Evolutionary conservation across 2,329 filamentous ascomycete species (phyloP), one percentile per base, ranked within the genome.

Genomic region (Fusarium sarcochroum): DNA sequence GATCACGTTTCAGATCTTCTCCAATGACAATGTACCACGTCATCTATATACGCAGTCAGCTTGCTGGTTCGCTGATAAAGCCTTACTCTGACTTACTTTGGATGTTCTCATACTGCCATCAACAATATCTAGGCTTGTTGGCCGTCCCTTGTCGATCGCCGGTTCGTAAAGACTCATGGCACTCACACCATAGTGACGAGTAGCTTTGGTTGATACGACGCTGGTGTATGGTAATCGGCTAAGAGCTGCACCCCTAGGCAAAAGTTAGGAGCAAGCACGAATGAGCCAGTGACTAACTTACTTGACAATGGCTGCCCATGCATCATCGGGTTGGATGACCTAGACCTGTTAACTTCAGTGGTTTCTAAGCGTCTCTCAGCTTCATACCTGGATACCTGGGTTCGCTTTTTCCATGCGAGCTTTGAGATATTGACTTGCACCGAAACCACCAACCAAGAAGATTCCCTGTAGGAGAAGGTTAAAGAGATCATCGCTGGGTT

Each of bases 401-500:
- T 56, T 57, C 0, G 70, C 63, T 11, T 76, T 67, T 7, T 65
- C 58, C 7, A 57, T 53, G 18, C 76, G 47, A 8, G 81, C 53
- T 47, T 73, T 76, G 10, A 82, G 76, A 58, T 79, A 81, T 17
- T 74, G 73, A 4, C 75, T 81, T 5, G 72, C 62, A 1, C 80
- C 80, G 34, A 81, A 79, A 0, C 80, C 80, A 3, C 80, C 79
- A 0, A 81, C 80, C 1, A 82, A 73, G 11, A 80, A 57, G 6
- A 82, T 78, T 0, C 76, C 52, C 61, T 66, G 32, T 4, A 52
- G 30, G 3, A 41, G 6, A 38, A 14, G 30, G 30, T 14, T 17
- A 20, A 7, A 9, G 27, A 30, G 13, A 13, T 5, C 14, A 20
- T 18, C 3, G 3, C 7, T 23, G 23, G 7, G 23, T 7, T 23